These are phyloP conservation scores for Didymella pinodella DNA, from an alignment of 2,329 filamentous ascomycete genomes.

Conservation along the genomic window DNA sequence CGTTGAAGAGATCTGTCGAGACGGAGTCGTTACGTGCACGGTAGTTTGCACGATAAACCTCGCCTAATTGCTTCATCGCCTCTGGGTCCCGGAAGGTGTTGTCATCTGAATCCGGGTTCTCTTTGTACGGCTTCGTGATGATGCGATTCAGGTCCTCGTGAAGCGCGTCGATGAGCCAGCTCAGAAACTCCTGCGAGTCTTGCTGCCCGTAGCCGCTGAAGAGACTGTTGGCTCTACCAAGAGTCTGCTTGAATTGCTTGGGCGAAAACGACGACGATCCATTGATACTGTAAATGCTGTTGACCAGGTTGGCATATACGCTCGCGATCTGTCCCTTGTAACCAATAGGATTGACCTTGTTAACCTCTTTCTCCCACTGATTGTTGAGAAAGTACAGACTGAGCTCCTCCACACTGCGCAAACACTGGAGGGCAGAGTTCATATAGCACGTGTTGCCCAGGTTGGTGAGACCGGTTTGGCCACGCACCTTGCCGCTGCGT, in stretches of 20 bases:
- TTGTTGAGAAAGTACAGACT: constrained; percentile 82
- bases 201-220: constrained; percentile 97
- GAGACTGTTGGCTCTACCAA: constrained; percentile 81
- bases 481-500: constrained; percentile 73
- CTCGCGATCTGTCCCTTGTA: constrained; percentile 88
- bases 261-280: constrained; percentile 75
- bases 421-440: constrained; percentile 96
- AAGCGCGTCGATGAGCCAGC: constrained; percentile 90
- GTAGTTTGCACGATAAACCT: constrained; percentile 90
- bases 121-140: constrained; percentile 94
- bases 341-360: constrained; percentile 82
- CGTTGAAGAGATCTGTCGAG: constrained; percentile 93
- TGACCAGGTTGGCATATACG: constrained; percentile 78
- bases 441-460: constrained; percentile 99
- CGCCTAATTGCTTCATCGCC: constrained; percentile 83
- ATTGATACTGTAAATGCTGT: constrained; percentile 77
- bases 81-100: constrained; percentile 86
- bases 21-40: constrained; percentile 93
- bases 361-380: constrained; percentile 81
- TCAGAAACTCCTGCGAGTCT: constrained; percentile 95
- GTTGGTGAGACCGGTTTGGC: constrained; percentile 85
- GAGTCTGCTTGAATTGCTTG: constrained; percentile 79
- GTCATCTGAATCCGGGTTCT: constrained; percentile 97
- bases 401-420: constrained; percentile 91
- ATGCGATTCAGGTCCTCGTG: constrained; percentile 96